Evolutionary conservation across 495 filamentous ascomycete genomes (phyloP).

Genomic region (Pyrenopolyporus hunteri): DNA sequence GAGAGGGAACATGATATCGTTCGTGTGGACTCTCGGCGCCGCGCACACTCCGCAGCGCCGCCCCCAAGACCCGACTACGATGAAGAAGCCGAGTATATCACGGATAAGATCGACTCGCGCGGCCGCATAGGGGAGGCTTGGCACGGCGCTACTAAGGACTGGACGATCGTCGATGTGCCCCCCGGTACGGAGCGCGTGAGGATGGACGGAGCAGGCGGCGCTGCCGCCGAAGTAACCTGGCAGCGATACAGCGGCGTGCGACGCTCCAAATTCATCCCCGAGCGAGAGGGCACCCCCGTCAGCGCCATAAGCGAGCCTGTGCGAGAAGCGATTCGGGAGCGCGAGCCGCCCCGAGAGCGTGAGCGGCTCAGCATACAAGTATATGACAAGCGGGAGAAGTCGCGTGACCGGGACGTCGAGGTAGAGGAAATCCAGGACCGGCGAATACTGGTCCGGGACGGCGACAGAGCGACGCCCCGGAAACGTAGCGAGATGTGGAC

Average conservation of each 20-base stretch:
- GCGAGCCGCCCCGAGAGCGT: constrained; percentile 46
- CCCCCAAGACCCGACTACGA: constrained; percentile 50
- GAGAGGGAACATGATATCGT: constrained; percentile 69
- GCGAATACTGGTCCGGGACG: constrained; percentile 45
- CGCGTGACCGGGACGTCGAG: constrained; percentile 50
- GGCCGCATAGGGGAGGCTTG: constrained; percentile 69
- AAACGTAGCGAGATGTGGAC: constrained; percentile 84
- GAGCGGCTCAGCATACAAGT: constrained; percentile 54
- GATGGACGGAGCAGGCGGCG: constrained; percentile 76
- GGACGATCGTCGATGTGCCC: constrained; percentile 79
- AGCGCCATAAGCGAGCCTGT: constrained; percentile 20
- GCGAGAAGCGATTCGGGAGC: background rate
- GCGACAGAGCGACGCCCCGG: constrained; percentile 40
- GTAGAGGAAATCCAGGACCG: constrained; percentile 55
- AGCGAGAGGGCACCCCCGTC: constrained; percentile 48
- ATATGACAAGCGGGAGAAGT: constrained; percentile 45
- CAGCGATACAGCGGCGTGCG: constrained; percentile 77
- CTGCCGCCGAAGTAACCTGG: constrained; percentile 72
- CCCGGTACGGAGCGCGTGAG: constrained; percentile 76
- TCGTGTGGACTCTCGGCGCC: constrained; percentile 49
- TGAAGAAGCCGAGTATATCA: constrained; percentile 72
- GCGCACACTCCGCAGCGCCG: constrained; percentile 57
- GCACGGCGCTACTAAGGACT: constrained; percentile 71
- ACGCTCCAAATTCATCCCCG: constrained; percentile 68
- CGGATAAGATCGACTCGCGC: constrained; percentile 61